Conservation (phyloP, 1,139 yeast genomes). For the Magnusiomyces tetraspermus region DNA sequence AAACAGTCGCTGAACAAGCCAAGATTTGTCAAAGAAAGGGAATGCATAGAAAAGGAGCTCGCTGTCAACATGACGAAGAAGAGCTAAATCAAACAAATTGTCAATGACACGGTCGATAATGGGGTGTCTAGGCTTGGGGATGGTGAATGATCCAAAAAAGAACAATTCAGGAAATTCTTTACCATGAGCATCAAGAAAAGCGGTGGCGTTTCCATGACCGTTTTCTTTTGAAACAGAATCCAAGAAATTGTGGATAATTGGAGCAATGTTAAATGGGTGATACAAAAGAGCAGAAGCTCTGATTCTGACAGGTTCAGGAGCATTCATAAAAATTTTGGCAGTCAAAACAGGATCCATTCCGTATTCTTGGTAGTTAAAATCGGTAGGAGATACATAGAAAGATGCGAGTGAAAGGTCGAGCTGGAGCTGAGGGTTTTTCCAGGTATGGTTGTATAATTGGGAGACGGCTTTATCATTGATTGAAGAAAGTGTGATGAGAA, state of each 20-base stretch:
- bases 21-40: constrained; percentile 19
- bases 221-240: constrained; percentile 29
- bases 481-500: constrained; percentile 8
- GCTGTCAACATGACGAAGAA: constrained; percentile 25
- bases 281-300: constrained; percentile 18
- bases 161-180: constrained; percentile 32
- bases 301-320: constrained; percentile 18
- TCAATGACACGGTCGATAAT: constrained; percentile 29
- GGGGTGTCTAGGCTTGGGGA: constrained; percentile 32
- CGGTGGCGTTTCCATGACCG: constrained; percentile 21
- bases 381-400: constrained; percentile 17
- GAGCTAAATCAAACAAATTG: constrained; percentile 30
- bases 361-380: constrained; percentile 16
- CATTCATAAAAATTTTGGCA: constrained; percentile 14
- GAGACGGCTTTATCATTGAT: constrained; percentile 10
- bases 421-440: constrained; percentile 23
- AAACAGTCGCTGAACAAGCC: constrained; percentile 20
- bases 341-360: constrained; percentile 21
- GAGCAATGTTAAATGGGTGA: constrained; percentile 25
- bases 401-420: constrained; percentile 19
- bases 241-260: constrained; percentile 26
- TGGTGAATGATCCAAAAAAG: constrained; percentile 30
- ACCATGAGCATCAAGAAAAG: constrained; percentile 29
- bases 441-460: constrained; percentile 13
- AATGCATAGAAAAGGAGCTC: constrained; percentile 23